Percentiles rank a stretch among this genome's conserved stretches.
phyloP scores from a whole-genome alignment of 164 flowering plant species.

The Macadamia integrifolia region DNA sequence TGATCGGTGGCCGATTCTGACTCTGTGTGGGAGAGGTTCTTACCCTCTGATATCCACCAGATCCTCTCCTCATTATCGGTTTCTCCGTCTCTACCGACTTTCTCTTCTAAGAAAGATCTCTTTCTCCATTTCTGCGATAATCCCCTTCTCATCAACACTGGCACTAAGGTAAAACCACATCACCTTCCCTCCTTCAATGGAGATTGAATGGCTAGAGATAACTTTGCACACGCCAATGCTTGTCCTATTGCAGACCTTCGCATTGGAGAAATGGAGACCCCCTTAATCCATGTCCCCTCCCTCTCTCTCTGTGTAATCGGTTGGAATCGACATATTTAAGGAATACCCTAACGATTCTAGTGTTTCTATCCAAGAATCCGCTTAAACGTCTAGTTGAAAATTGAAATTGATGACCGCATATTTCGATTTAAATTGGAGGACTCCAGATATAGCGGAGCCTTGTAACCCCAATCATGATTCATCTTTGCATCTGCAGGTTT shows the following conservation, averaged over 20 bases:
- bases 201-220: no score
- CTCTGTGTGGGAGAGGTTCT: constrained; percentile 24
- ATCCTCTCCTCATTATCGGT: constrained; percentile 11
- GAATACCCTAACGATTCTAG: no score
- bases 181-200: background rate
- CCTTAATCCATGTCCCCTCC: no score
- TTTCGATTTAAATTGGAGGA: no score
- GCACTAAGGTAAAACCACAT: constrained; percentile 12
- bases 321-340: no score
- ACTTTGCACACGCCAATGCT: no score
- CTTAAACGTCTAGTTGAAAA: background rate
- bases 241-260: constrained; percentile 29
- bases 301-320: no score
- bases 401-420: no score
- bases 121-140: constrained; percentile 12
- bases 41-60: constrained; percentile 17
- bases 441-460: no score
- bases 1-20: constrained; percentile 25
- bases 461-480: background rate
- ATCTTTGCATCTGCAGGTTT: constrained; percentile 24
- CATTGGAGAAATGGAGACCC: constrained; percentile 22
- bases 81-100: no score
- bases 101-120: constrained; percentile 11
- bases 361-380: constrained; percentile 4
- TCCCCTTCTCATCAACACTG: constrained; percentile 21